These are phyloP conservation scores for Chlorella sorokiniana DNA, from an alignment of 139 green algal genomes.

Conservation along the genomic window DNA sequence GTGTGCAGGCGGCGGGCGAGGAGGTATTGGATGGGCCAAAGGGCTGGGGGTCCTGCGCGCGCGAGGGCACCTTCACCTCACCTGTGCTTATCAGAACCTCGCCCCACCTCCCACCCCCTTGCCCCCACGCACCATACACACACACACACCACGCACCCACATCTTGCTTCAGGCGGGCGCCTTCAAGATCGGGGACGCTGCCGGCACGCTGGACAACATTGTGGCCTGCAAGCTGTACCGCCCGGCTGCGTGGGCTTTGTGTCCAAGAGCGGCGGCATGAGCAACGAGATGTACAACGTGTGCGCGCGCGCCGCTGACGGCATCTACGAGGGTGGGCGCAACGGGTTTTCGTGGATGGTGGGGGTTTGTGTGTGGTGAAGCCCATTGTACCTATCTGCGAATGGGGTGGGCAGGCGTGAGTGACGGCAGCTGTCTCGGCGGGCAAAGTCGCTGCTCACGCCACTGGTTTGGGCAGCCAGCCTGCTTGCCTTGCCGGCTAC, in stretches of 20 bases:
- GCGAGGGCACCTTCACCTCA: no score
- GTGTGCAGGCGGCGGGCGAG: no score
- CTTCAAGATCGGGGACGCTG: slow-evolving; percentile 96
- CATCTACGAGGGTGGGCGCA: slow-evolving; percentile 82
- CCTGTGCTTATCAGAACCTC: no score
- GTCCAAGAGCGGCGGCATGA: slow-evolving; percentile 93
- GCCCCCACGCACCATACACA: no score
- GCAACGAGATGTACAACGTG: slow-evolving; percentile 98
- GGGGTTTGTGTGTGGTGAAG: no score
- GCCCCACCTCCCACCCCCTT: no score
- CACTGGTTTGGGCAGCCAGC: no score
- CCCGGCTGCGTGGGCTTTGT: slow-evolving; percentile 93
- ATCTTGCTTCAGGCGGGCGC: slow-evolving; percentile 92
- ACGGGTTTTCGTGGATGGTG: not conserved
- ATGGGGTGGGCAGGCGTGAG: not conserved
- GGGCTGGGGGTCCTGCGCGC: no score
- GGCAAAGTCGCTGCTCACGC: no score
- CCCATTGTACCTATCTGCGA: not conserved
- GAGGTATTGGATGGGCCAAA: no score
- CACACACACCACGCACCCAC: no score
- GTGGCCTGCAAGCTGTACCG: slow-evolving; percentile 92
- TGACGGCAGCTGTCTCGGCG: not conserved
- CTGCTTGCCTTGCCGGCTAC: no score
- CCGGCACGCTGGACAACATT: slow-evolving; percentile 96
- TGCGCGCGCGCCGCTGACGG: slow-evolving; percentile 88